A percentile compares a stretch with the other conserved stretches of the same genome.
Conservation (phyloP, 2,329 filamentous ascomycete species). For the Apiospora marii region DNA sequence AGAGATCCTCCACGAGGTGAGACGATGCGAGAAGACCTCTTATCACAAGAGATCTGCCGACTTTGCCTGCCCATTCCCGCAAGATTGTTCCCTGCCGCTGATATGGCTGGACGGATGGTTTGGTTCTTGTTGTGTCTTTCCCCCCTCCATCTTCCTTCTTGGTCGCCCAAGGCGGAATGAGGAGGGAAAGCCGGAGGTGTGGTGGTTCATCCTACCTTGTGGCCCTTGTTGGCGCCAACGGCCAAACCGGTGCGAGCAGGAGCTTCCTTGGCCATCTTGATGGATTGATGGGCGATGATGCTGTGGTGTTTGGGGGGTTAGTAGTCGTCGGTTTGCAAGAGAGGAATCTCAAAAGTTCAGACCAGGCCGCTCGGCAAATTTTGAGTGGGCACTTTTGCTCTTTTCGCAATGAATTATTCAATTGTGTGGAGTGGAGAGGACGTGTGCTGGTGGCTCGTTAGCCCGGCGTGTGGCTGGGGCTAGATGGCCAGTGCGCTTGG, state of each 20-base stretch:
- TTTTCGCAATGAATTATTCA: constrained; percentile 22
- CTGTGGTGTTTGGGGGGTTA: constrained; percentile 41
- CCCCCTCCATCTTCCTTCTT: constrained; percentile 29
- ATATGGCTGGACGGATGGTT: constrained; percentile 6
- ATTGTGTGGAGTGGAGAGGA: constrained; percentile 23
- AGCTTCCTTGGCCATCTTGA: constrained; percentile 65
- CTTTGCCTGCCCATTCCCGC: constrained; percentile 20
- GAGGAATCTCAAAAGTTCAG: constrained; percentile 22
- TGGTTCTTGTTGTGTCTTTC: constrained; percentile 23
- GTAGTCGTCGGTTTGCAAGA: constrained; percentile 31
- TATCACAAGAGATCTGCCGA: constrained; percentile 23
- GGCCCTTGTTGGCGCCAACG: constrained; percentile 67
- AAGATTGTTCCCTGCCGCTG: constrained; percentile 20
- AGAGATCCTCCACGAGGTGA: constrained; percentile 81
- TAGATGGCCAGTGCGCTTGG: not conserved
- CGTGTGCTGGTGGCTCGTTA: constrained; percentile 2
- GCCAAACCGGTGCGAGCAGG: constrained; percentile 56
- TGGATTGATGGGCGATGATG: constrained; percentile 39
- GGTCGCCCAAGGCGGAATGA: constrained; percentile 25
- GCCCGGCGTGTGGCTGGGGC: not conserved
- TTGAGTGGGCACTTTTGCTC: constrained; percentile 31
- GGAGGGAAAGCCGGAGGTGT: constrained; percentile 25
- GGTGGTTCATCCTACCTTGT: constrained; percentile 58
- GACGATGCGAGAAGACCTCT: constrained; percentile 52
- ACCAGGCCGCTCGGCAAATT: constrained; percentile 28